phyloP scores from a whole-genome alignment of 805 yeast genomes.

The Barnettozyma sucrosica region DNA sequence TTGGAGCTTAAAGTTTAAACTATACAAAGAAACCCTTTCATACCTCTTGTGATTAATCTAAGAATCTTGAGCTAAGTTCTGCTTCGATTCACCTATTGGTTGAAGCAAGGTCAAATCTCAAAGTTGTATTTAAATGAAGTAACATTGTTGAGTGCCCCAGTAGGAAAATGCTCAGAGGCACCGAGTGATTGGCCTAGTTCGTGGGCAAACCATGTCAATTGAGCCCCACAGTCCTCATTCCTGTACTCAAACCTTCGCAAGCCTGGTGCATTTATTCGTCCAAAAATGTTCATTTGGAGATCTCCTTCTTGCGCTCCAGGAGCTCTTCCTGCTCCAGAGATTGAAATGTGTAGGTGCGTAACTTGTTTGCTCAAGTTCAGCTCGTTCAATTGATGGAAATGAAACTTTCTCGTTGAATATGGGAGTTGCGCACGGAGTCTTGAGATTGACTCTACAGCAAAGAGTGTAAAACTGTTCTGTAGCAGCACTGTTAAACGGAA shows the following conservation, averaged over 20 bases:
- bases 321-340: background rate
- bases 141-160: background rate
- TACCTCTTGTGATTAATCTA: no score
- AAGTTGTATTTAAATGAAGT: background rate
- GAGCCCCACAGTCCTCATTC: background rate
- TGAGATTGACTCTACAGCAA: background rate
- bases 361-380: background rate
- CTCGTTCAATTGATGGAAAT: background rate
- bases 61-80: no score
- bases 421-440: background rate
- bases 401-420: background rate
- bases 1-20: no score
- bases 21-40: no score
- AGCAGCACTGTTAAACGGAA: background rate
- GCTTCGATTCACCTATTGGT: no score
- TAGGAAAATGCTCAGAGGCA: background rate
- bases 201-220: background rate
- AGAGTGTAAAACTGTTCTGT: background rate
- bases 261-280: background rate
- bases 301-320: background rate
- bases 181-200: background rate
- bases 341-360: background rate
- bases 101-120: no score
- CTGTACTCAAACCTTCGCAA: background rate
- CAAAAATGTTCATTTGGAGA: background rate